Percentiles rank a stretch among this genome's conserved stretches.
Conservation (phyloP, 1,284 basidiomycete genomes). For the Flammula alnicola region DNA sequence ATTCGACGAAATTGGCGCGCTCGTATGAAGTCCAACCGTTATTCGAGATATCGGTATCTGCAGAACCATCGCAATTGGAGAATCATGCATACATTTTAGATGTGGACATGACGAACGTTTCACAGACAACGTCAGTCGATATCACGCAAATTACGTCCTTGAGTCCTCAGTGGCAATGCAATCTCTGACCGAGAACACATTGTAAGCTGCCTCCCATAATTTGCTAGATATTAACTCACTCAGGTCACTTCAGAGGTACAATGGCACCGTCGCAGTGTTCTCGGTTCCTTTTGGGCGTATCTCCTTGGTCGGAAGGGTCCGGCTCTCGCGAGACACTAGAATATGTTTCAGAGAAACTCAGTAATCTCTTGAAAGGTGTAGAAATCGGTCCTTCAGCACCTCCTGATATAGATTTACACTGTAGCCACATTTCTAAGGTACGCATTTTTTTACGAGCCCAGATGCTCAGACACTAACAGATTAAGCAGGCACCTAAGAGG, state of each 20-base stretch:
- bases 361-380: slow-evolving; percentile 57
- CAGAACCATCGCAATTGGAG: slow-evolving; percentile 51
- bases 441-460: background rate
- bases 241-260: slow-evolving; percentile 39
- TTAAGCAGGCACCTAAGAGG: slow-evolving; percentile 13
- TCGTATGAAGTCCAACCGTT: slow-evolving; percentile 62
- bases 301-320: slow-evolving; percentile 41
- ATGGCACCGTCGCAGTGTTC: slow-evolving; percentile 56
- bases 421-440: slow-evolving; percentile 56
- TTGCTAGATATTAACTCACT: slow-evolving; percentile 10
- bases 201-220: slow-evolving; percentile 44
- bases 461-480: background rate
- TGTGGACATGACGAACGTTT: slow-evolving; percentile 60
- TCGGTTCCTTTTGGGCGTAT: slow-evolving; percentile 48
- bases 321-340: slow-evolving; percentile 46
- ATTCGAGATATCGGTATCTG: slow-evolving; percentile 52
- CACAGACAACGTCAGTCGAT: slow-evolving; percentile 44
- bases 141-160: slow-evolving; percentile 63
- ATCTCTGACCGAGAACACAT: slow-evolving; percentile 34
- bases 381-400: slow-evolving; percentile 48
- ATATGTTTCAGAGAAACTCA: slow-evolving; percentile 58
- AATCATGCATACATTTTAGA: slow-evolving; percentile 59
- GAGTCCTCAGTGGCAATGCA: slow-evolving; percentile 68
- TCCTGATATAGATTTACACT: slow-evolving; percentile 59
- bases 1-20: slow-evolving; percentile 58